Percentiles rank a stretch among this genome's conserved stretches.
Evolutionary conservation across 176 grass and related monocot genomes (phyloP).

Genomic region (Rhynchospora tenuis): DNA sequence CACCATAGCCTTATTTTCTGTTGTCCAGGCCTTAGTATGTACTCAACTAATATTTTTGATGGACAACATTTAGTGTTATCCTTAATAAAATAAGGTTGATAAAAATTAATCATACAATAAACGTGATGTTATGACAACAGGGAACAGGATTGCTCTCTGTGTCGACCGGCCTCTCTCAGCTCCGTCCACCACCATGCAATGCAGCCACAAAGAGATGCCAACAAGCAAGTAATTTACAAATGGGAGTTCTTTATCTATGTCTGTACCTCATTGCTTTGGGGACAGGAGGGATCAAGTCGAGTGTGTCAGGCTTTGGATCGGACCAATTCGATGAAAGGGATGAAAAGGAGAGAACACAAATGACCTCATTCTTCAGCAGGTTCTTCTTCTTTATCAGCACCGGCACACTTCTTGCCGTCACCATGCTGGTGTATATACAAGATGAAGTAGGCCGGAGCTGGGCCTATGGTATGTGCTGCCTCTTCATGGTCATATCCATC

Average conservation of each 20-base stretch:
- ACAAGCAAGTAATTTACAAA: constrained; percentile 38
- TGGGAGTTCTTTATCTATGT: constrained; percentile 56
- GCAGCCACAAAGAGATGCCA: constrained; percentile 22
- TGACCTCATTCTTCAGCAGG: constrained; percentile 73
- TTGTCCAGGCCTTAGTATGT: constrained; percentile 67
- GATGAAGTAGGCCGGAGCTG: constrained; percentile 74
- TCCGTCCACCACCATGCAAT: constrained; percentile 45
- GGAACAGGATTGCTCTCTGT: constrained; percentile 70
- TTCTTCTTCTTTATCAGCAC: constrained; percentile 79
- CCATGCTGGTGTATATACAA: constrained; percentile 77
- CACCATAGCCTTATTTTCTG: constrained; percentile 87
- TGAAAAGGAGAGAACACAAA: constrained; percentile 45
- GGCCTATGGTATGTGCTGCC: constrained; percentile 73
- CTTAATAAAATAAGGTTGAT: too few relatives aligned
- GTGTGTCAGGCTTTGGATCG: constrained; percentile 85
- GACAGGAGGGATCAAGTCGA: constrained; percentile 79
- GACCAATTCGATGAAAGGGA: constrained; percentile 92
- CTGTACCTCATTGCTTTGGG: constrained; percentile 87
- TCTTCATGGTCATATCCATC: constrained; percentile 55
- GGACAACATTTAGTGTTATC: too few relatives aligned
- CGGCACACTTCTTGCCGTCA: constrained; percentile 66
- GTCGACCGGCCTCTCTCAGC: constrained; percentile 50
- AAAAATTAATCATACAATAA: not conserved
- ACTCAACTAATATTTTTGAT: not conserved
- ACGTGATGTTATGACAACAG: constrained; percentile 12